phyloP scores from a whole-genome alignment of 192 early-diverging fungal genomes.

The Gryganskiella cystojenkinii region DNA sequence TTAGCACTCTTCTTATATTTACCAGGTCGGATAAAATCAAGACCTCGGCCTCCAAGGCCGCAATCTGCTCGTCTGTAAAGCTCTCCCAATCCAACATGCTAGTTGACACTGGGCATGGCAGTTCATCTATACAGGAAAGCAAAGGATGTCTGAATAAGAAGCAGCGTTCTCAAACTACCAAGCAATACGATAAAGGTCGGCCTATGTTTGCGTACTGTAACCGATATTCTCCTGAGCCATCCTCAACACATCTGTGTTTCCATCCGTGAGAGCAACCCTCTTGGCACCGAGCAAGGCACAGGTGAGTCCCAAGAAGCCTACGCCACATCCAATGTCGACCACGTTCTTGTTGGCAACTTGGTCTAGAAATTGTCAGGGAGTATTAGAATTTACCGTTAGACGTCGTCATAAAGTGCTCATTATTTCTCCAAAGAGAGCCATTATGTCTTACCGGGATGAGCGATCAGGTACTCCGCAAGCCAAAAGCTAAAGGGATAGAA shows the following conservation, averaged over 20 bases:
- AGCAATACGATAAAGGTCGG: too few relatives aligned
- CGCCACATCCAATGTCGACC: constrained; percentile 46
- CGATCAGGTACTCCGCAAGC: constrained; percentile 43
- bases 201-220: constrained; percentile 44
- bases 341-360: constrained; percentile 33
- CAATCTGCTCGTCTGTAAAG: constrained; percentile 46
- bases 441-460: constrained; percentile 24
- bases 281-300: constrained; percentile 38
- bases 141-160: too few relatives aligned
- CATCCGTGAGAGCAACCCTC: constrained; percentile 40
- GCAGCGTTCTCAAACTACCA: background rate
- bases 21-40: constrained; percentile 50
- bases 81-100: constrained; percentile 46
- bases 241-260: constrained; percentile 32
- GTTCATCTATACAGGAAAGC: constrained; percentile 4
- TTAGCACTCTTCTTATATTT: background rate
- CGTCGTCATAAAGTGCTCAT: background rate
- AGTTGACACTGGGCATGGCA: constrained; percentile 23
- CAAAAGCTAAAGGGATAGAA: constrained; percentile 13
- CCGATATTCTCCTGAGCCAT: constrained; percentile 40
- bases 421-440: background rate
- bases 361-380: constrained; percentile 14
- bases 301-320: constrained; percentile 41
- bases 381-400: too few relatives aligned
- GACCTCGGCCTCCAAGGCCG: constrained; percentile 31